Base-by-base conservation (phyloP, 345 rosid species). In the Leavenworthia alabamica region DNA sequence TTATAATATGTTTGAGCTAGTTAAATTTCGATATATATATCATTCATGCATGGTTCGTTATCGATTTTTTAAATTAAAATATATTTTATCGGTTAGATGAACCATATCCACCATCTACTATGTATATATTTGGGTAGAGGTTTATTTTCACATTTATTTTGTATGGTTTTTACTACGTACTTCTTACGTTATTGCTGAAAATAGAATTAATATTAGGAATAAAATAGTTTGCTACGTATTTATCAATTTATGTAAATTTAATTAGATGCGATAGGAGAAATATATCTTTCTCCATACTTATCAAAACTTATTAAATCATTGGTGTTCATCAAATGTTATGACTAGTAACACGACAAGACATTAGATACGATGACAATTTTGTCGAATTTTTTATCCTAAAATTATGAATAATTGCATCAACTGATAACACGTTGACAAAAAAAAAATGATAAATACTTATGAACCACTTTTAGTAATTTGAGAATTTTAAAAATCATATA, bases 101-200 rank as follows among this genome's bases (percentile, higher is more conserved):
- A 32, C 32, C 29, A 57, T 26, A 49, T 41, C 22, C 52, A 59
- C 37, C 45, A 40, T 41, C 27, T 23, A 8, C n/a, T 29, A 42
- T 33, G 46, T 50, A 29, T 23, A 8, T 12, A 29, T 24, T 24
- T 60, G 41, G 56, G 11, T 35, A 43, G 41, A 35, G 19, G 67
- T 33, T 53, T 68, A 5, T 26, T 56, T 51, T 60, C 67, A 33
- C 62, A 35, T 68, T 68, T 43, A 52, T 26, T 43, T 24, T 35
- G 24, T 36, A 51, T 54, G 62, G 44, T 20, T 45, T 46, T 28
- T 45, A 54, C 36, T 37, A 45, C 73, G 63, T 61, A 44, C 57
- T 61, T 54, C 63, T 45, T 54, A 70, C 57, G 74, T 70, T 46
- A 45, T 54, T 45, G 56, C 57, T 62, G 8, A 54, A 54, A 70